Evolutionary conservation across 1,284 basidiomycete genomes (phyloP), one percentile per base, ranked within the genome.

Genomic region (Anthracocystis panici-leucophaei): DNA sequence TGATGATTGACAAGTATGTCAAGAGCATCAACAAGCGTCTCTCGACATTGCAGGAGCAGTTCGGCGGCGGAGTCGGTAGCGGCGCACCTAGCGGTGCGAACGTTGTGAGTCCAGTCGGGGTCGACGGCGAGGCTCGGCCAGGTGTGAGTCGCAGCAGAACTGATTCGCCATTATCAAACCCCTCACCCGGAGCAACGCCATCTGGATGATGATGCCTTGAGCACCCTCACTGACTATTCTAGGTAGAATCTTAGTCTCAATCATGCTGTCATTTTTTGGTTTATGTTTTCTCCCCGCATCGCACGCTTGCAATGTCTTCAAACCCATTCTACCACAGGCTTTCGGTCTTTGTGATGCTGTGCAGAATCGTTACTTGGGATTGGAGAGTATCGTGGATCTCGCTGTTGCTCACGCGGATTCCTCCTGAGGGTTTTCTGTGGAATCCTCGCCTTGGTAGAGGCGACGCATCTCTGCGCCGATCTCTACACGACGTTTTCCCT

Each of bases 1-100:
- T 59, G 20, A 80, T 78, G 50, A 78, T 84, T 46, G 81, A 82
- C 52, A 82, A 79, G 63, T 84, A 82, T 48, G 61, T 83, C 61
- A 76, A 75, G 63, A 82, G 80, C 53, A 83, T 83, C 65, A 70
- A 75, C 33, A 81, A 80, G 57, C 76, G 81, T 16, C 61, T 83
- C 12, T 38, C 52, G n/a, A 68, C 61, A 27, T 49, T 83, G 59
- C 75, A 81, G 58, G 55, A 69, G 48, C 62, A 69, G 29, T 75
- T 75, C 25, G 59, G 55, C 18, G 55, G 41, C 4, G 62, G 54
- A 10, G 50, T 49, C 18, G 45, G 48, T 14, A 46, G 57, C 31
- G 21, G 23, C 20, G 58, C 16, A 20, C n/a, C 49, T 31, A 33
- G 33, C 33, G 33, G 55, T 9, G 1, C 9, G 29, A 29, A 9